A percentile compares a stretch with the other conserved stretches of the same genome.
phyloP scores from a whole-genome alignment of 345 rosid species.

The Eucalyptus pauciflora region DNA sequence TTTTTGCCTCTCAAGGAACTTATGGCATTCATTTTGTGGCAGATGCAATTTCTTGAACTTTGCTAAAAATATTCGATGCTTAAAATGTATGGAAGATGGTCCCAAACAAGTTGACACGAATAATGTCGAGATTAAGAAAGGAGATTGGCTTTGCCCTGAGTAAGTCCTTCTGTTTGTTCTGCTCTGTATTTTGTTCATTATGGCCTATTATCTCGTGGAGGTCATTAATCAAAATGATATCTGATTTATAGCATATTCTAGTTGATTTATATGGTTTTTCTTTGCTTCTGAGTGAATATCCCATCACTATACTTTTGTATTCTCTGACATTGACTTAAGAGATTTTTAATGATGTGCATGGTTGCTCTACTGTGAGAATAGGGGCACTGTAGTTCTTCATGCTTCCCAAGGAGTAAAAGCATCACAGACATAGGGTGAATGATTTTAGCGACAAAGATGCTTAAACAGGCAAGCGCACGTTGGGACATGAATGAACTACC shows the following conservation, averaged over 20 bases:
- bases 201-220: background rate
- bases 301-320: background rate
- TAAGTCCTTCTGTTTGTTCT: constrained; percentile 13
- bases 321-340: background rate
- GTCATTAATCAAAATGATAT: background rate
- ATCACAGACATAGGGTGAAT: background rate
- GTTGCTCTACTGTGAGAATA: background rate
- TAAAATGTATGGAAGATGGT: constrained; percentile 27
- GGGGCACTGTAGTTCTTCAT: background rate
- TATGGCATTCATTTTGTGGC: background rate
- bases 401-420: background rate
- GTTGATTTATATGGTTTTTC: background rate
- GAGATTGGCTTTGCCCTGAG: constrained; percentile 76
- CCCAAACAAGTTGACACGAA: constrained; percentile 8
- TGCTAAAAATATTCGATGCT: constrained; percentile 25
- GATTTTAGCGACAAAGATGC: background rate
- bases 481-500: background rate
- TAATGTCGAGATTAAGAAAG: constrained; percentile 30
- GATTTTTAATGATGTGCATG: background rate
- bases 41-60: constrained; percentile 57
- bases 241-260: background rate
- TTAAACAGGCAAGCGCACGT: background rate
- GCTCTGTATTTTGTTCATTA: background rate
- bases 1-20: background rate
- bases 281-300: background rate